Base-by-base conservation (phyloP, 139 green algal genomes). In the Yamagishiella unicocca region DNA sequence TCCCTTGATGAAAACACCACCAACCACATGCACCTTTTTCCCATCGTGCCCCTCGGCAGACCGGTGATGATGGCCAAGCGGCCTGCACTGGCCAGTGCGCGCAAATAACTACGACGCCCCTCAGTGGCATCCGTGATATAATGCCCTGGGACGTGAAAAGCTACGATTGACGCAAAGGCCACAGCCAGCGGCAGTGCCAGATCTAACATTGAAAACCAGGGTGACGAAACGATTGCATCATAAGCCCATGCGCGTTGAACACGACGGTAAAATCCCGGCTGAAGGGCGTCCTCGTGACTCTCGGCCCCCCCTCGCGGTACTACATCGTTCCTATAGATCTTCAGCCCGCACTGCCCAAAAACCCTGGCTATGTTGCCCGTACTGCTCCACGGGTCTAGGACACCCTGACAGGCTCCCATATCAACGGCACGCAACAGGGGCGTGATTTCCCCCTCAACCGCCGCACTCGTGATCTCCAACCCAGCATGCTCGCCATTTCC, bases 341-440 rank as follows among this genome's bases (percentile, higher is more conserved):
- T 7, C 9, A 46, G 14, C 9, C 66, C 66, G 31, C n/a, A 31
- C n/a, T 7, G 5, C 9, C 10, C 6, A 9, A 74, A 19, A 7
- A 31, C n/a, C 5, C 5, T 25, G 33, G 8, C 33, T 7, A 74
- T 43, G 9, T n/a, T n/a, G 12, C 66, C 66, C 8, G 66, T 46
- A 8, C 66, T 31, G 66, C 66, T 74, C 66, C 66, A 74, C 21
- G 66, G 66, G 29, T 74, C 66, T 24, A 74, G 14, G 45, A 74
- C 35, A n/a, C 66, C 25, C 31, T 7, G 14, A 25, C 31, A 27
- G 7, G 5, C 33, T 19, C n/a, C 29, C 14, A 74, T 9, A 31
- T 74, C 66, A 25, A 74, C 10, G 66, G 8, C 43, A 31, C 33
- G 35, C 10, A 74, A 19, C 29, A 74, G 31, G 66, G 66, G 6